Conservation (phyloP, 495 filamentous ascomycete genomes). For the Filosporella fistucella region DNA sequence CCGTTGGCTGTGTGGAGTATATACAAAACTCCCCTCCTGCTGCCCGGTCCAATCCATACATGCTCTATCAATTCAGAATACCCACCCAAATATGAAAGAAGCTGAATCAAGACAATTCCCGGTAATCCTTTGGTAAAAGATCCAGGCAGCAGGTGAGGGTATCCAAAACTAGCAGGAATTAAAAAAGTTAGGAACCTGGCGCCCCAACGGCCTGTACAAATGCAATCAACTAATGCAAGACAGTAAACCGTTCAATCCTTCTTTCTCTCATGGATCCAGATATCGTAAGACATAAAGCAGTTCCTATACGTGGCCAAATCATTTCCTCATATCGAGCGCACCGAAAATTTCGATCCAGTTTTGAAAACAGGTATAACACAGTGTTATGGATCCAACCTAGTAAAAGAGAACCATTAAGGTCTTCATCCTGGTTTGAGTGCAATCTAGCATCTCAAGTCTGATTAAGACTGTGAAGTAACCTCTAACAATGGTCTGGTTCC, state of each 20-base stretch:
- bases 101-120: constrained; percentile 6
- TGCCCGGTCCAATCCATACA: constrained; percentile 20
- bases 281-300: constrained; percentile 21
- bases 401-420: constrained; percentile 4
- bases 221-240: constrained; percentile 26
- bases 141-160: constrained; percentile 26
- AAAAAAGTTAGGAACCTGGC: constrained; percentile 11
- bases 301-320: constrained; percentile 14
- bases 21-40: constrained; percentile 20
- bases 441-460: constrained; percentile 13
- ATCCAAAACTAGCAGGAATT: constrained; percentile 17
- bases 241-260: constrained; percentile 12
- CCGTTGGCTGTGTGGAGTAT: constrained; percentile 19
- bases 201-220: constrained; percentile 21
- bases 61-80: constrained; percentile 19
- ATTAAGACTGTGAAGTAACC: constrained; percentile 8
- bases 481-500: constrained; percentile 17
- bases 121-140: constrained; percentile 16
- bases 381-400: constrained; percentile 7
- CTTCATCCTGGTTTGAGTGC: constrained; percentile 9
- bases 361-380: too few species aligned
- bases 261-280: constrained; percentile 8
- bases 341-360: constrained; percentile 16
- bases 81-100: constrained; percentile 18
- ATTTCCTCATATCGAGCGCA: constrained; percentile 13